phyloP scores from a whole-genome alignment of 2,329 filamentous ascomycete genomes.

The Fusarium xylarioides region DNA sequence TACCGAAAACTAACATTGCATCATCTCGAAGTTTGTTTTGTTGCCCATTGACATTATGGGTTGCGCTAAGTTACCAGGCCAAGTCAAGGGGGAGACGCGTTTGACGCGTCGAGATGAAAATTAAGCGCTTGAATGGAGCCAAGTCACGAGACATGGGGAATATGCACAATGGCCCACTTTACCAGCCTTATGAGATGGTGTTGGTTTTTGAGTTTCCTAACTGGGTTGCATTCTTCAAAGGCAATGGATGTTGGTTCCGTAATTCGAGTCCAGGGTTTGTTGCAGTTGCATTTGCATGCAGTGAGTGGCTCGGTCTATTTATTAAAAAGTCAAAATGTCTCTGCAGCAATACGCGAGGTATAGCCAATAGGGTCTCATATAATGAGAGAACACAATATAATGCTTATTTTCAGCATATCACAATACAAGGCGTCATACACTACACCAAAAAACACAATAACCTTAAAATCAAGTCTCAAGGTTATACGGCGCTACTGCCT shows the following conservation, averaged over 20 bases:
- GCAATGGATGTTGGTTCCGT: not conserved
- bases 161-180: not conserved
- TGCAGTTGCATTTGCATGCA: not conserved
- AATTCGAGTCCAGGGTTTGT: not conserved
- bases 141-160: constrained; percentile 7
- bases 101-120: constrained; percentile 37
- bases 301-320: not conserved
- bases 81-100: constrained; percentile 36
- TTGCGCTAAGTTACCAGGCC: constrained; percentile 5
- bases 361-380: no score
- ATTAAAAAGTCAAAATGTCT: no score
- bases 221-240: not conserved
- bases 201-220: constrained; percentile 2
- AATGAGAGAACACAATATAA: no score
- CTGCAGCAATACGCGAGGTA: no score
- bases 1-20: constrained; percentile 19
- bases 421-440: no score
- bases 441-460: no score
- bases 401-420: no score
- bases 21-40: constrained; percentile 15
- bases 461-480: no score
- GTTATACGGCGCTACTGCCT: no score
- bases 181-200: constrained; percentile 9
- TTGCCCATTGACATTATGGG: constrained; percentile 9
- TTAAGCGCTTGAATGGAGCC: constrained; percentile 13